phyloP scores from a whole-genome alignment of 306 rosid genomes.

The Crotalaria pallida region DNA sequence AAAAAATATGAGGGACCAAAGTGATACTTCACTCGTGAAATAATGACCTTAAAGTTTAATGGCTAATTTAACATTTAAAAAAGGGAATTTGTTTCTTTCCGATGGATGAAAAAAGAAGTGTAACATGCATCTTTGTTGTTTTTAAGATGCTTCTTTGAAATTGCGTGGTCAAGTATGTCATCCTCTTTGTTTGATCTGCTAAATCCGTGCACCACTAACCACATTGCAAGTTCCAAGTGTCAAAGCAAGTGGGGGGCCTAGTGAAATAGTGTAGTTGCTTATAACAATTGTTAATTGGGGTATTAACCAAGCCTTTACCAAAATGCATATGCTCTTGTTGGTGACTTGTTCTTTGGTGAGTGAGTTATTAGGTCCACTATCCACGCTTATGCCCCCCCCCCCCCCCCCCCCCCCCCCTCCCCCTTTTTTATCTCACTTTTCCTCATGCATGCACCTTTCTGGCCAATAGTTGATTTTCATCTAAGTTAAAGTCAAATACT shows the following conservation, averaged over 20 bases:
- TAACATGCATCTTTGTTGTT: no score
- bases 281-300: background rate
- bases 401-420: slow-evolving; percentile 25
- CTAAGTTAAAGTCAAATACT: background rate
- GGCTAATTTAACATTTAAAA: no score
- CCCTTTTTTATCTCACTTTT: background rate
- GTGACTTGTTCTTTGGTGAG: slow-evolving; percentile 1
- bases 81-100: no score
- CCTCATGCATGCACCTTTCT: background rate
- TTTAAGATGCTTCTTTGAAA: no score
- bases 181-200: background rate
- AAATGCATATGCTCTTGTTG: background rate
- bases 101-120: no score
- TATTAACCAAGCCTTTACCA: slow-evolving; percentile 2
- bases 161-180: background rate
- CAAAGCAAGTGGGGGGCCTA: slow-evolving; percentile 25
- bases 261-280: slow-evolving; percentile 18
- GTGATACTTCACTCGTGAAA: no score
- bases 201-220: slow-evolving; percentile 12
- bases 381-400: slow-evolving; percentile 16
- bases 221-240: slow-evolving; percentile 14
- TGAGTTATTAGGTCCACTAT: slow-evolving; percentile 26
- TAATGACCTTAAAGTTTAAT: no score
- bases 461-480: background rate
- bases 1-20: no score